Evolutionary conservation across 2,329 filamentous ascomycete species (phyloP).

Genomic region (Alternaria sp.): DNA sequence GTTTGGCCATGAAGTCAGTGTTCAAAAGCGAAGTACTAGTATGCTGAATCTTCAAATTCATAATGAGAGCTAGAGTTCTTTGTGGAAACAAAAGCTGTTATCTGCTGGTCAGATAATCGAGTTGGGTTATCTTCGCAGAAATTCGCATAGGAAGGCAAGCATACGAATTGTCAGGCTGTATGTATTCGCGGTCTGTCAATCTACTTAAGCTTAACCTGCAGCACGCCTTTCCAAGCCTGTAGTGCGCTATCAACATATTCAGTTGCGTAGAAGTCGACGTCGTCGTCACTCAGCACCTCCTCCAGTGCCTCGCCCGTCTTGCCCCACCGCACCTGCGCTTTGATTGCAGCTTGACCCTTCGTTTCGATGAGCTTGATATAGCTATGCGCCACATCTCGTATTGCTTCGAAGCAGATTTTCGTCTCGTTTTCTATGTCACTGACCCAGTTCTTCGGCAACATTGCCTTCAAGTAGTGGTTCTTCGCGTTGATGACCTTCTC

Average conservation of each 20-base stretch:
- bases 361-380: conserved; percentile 35
- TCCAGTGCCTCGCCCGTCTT: conserved; percentile 35
- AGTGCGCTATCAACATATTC: conserved; percentile 46
- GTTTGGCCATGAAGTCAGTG: neutral
- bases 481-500: conserved; percentile 31
- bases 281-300: conserved; percentile 32
- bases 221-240: conserved; percentile 43
- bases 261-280: conserved; percentile 37
- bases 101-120: neutral
- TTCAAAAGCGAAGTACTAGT: neutral
- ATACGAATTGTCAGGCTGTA: neutral
- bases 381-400: conserved; percentile 25
- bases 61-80: neutral
- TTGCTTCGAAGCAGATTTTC: conserved; percentile 24
- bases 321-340: conserved; percentile 35
- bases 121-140: neutral
- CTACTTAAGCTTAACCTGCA: conserved; percentile 48
- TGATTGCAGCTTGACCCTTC: conserved; percentile 31
- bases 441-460: conserved; percentile 29
- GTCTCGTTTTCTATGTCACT: conserved; percentile 20
- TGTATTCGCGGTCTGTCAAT: neutral
- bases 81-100: neutral
- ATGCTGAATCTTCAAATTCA: neutral
- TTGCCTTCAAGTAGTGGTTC: conserved; percentile 26
- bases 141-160: neutral